A percentile compares a stretch with the other conserved stretches of the same genome.
Conservation (phyloP, 257 asterid genomes). For the Gentiana macrophylla region DNA sequence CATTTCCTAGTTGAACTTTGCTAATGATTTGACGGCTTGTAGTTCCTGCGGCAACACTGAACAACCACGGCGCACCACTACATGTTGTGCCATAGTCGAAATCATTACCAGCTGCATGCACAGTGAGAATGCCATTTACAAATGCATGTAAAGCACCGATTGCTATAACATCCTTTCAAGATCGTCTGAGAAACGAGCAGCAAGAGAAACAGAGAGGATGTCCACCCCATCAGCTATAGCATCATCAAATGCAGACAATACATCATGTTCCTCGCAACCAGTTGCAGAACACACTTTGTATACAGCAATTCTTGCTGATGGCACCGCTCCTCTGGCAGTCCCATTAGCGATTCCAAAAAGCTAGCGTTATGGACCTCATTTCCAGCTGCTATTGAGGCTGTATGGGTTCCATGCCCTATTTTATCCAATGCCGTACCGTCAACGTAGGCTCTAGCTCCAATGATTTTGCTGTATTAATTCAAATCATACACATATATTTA, state of each 20-base stretch:
- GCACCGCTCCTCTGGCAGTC: constrained; percentile 3
- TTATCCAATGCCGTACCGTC: too few species aligned
- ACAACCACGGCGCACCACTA: too few species aligned
- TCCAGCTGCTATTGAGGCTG: constrained; percentile 7
- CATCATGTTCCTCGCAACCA: too few species aligned
- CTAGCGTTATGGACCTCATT: constrained; percentile 2
- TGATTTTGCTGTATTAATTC: constrained; percentile 1
- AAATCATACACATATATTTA: too few species aligned
- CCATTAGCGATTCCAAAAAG: constrained; percentile 5
- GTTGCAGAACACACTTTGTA: constrained; percentile 1
- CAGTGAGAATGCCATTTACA: too few species aligned
- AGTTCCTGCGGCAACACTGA: too few species aligned
- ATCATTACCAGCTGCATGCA: too few species aligned
- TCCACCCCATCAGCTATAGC: constrained; percentile 13
- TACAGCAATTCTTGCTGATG: constrained; percentile 6
- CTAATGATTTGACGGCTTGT: too few species aligned
- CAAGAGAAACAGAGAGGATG: constrained; percentile 3
- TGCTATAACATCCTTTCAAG: too few species aligned
- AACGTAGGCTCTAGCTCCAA: constrained; percentile 4
- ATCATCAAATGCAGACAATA: constrained; percentile 5
- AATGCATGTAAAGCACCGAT: too few species aligned
- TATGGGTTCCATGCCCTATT: too few species aligned
- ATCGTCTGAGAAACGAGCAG: not conserved
- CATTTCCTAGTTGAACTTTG: too few species aligned
- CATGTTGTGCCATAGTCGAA: not conserved